These are phyloP conservation scores for Starmerella stigmatis DNA, from an alignment of 805 yeast genomes.

Conservation along the genomic window DNA sequence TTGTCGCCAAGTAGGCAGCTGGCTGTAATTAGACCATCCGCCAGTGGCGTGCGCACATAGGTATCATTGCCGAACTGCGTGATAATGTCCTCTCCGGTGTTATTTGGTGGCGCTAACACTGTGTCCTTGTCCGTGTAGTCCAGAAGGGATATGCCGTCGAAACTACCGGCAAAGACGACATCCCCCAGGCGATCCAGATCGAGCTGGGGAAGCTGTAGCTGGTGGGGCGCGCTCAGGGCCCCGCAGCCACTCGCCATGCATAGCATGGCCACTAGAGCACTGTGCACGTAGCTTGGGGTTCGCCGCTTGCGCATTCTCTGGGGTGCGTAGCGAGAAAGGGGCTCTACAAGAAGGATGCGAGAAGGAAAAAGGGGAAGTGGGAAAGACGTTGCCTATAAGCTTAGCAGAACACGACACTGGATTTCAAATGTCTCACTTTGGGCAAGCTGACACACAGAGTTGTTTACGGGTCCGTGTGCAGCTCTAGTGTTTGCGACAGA, in stretches of 20 bases:
- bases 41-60: conserved; percentile 23
- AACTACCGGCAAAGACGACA: conserved; percentile 17
- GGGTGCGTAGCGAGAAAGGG: not conserved
- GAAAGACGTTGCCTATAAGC: not conserved
- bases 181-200: conserved; percentile 15
- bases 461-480: conserved; percentile 1
- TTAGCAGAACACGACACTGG: not conserved
- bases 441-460: conserved; percentile 1
- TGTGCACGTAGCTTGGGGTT: too few relatives aligned
- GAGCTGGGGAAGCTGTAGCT: conserved; percentile 6
- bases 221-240: conserved; percentile 2
- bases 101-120: conserved; percentile 17
- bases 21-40: conserved; percentile 20
- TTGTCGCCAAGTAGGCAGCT: conserved; percentile 20
- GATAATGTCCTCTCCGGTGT: conserved; percentile 18
- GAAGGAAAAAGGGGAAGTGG: not conserved
- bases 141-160: conserved; percentile 30
- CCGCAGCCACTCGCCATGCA: not conserved
- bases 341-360: not conserved
- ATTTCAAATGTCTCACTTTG: not conserved
- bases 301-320: conserved; percentile 1
- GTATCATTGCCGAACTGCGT: conserved; percentile 12
- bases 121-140: conserved; percentile 32
- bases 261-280: not conserved
- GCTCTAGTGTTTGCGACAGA: not conserved